These are phyloP conservation scores for Plasmodium vinckei DNA, from an alignment of 169 alveolate species.

Conservation along the genomic window DNA sequence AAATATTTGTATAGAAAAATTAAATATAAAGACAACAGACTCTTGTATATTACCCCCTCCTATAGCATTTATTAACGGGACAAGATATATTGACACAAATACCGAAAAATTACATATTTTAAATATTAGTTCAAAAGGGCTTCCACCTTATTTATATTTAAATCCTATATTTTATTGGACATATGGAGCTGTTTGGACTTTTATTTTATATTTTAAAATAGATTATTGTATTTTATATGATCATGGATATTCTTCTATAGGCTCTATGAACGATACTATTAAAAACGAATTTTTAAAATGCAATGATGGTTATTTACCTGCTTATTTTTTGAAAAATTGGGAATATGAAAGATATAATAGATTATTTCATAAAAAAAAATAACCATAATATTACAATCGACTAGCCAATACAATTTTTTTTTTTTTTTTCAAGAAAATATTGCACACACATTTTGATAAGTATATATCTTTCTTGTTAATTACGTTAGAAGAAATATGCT, in stretches of 20 bases:
- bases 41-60: constrained; percentile 14
- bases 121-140: constrained; percentile 73
- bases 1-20: constrained; percentile 9
- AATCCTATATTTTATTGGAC: constrained; percentile 84
- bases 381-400: background rate
- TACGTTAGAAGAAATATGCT: no score
- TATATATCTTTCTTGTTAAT: no score
- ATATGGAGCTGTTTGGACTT: constrained; percentile 86
- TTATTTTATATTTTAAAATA: constrained; percentile 78
- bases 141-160: constrained; percentile 75
- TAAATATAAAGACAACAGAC: constrained; percentile 6
- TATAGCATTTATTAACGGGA: constrained; percentile 67
- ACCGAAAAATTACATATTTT: constrained; percentile 52
- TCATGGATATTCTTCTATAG: constrained; percentile 85
- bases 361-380: constrained; percentile 27
- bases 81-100: constrained; percentile 57
- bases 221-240: constrained; percentile 84
- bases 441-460: no score
- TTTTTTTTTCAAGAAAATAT: no score
- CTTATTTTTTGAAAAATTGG: constrained; percentile 82
- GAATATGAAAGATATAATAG: constrained; percentile 77
- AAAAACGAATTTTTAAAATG: constrained; percentile 78
- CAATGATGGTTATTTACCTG: constrained; percentile 81
- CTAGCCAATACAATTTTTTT: no score
- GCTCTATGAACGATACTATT: constrained; percentile 78